phyloP scores from a whole-genome alignment of 164 flowering plant species.

The Echeveria elegans region DNA sequence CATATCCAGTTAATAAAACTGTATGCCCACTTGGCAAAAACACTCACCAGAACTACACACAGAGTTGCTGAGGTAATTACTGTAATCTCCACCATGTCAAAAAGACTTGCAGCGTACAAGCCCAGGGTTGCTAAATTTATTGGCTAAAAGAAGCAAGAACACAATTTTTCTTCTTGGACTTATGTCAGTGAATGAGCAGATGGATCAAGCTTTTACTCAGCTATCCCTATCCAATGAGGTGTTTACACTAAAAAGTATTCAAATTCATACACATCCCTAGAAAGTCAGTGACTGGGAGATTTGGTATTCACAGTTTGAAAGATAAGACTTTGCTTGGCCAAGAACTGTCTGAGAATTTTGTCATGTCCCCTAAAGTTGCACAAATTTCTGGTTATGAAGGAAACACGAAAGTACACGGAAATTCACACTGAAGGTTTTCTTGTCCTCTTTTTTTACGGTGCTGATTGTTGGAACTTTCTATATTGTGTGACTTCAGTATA shows the following conservation, averaged over 20 bases:
- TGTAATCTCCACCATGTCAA: background rate
- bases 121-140: background rate
- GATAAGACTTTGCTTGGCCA: background rate
- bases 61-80: background rate
- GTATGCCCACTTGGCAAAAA: constrained; percentile 17
- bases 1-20: constrained; percentile 28
- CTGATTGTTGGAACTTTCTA: too few species aligned
- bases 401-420: background rate
- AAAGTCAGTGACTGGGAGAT: background rate
- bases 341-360: background rate
- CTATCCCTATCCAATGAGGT: too few species aligned
- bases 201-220: too few species aligned
- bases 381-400: background rate
- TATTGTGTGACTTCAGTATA: too few species aligned
- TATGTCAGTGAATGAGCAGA: background rate
- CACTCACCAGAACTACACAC: background rate
- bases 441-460: too few species aligned
- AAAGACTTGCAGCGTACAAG: background rate
- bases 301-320: background rate
- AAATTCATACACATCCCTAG: background rate
- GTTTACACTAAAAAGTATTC: background rate
- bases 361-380: background rate
- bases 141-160: background rate
- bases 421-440: too few species aligned
- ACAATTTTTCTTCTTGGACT: background rate